phyloP scores from a whole-genome alignment of 306 rosid species.

The Ammopiptanthus mongolicus region DNA sequence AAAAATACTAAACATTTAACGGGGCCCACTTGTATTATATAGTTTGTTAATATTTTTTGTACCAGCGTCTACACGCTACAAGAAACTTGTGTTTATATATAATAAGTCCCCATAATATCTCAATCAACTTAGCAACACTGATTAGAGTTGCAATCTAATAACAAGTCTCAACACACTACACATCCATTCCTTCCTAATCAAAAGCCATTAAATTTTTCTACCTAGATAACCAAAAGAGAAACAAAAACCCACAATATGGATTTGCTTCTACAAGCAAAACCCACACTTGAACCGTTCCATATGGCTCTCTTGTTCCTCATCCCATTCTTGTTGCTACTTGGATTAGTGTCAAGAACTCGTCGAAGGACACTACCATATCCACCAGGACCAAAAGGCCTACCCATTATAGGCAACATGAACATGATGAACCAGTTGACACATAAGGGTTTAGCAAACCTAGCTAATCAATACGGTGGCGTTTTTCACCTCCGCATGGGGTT shows the following conservation, averaged over 20 bases:
- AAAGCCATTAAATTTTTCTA: background rate
- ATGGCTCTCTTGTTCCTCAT: conserved; percentile 8
- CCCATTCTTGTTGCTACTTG: conserved; percentile 31
- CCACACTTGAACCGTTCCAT: conserved; percentile 19
- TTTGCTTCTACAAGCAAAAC: conserved; percentile 9
- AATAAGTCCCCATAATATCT: conserved; percentile 12
- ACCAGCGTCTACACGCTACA: too few species aligned
- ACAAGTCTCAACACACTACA: background rate
- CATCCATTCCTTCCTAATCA: background rate
- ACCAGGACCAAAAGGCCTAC: conserved; percentile 80
- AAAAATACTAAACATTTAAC: too few species aligned
- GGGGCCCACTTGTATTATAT: too few species aligned
- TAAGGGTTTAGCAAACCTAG: conserved; percentile 62
- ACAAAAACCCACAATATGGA: conserved; percentile 29
- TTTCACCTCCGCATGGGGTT: conserved; percentile 75
- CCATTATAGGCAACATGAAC: conserved; percentile 72
- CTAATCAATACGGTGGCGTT: conserved; percentile 64
- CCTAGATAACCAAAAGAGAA: background rate
- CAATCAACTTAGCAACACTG: conserved; percentile 12
- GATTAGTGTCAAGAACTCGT: conserved; percentile 10
- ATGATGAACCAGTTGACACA: conserved; percentile 82
- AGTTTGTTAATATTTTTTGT: background rate
- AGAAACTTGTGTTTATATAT: conserved; percentile 2
- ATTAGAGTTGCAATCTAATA: conserved; percentile 2
- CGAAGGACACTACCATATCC: conserved; percentile 42